Evolutionary conservation across 768 basidiomycete species (phyloP), one percentile per base, ranked within the genome.

Genomic region (Leccinum incarnatum): DNA sequence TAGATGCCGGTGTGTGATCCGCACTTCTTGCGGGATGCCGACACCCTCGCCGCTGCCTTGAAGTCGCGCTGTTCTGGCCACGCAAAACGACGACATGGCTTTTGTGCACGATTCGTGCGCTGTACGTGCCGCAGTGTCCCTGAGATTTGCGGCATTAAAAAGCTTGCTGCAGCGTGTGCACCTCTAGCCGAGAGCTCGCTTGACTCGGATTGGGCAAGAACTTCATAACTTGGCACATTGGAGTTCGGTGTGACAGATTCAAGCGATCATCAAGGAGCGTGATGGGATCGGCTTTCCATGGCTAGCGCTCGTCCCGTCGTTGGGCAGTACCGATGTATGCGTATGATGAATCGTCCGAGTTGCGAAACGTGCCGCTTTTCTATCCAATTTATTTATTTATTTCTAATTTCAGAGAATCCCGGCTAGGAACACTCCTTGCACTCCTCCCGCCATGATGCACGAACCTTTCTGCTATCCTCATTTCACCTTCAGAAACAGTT

Each of bases 301-400:
- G 32, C 46, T 40, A 34, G 19, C 53, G 29, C 54, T 46, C 47
- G 42, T 34, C 58, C 47, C 15, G 30, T 21, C 50, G 47, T 29
- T 48, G 58, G 36, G 14, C 21, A 50, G 21, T 34, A 32, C 1
- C 30, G 30, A 32, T 32, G 30, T 32, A 32, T 32, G 32, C 32
- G 32, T 32, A 32, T 32, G 32, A 14, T 42, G 46, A 53, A 37
- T 37, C 61, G 53, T 61, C 40, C 55, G 29, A 56, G 66, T 54
- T 27, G 57, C 47, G 46, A 50, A 27, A 55, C 62, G 21, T 45
- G 51, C 58, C 36, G 55, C 59, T 62, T 70, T 72, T 66, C 61
- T 62, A 72, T 59, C 57, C 57, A 70, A 70, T 57, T 66, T 63
- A 72, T 68, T 72, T 42, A 69, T 71, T 65, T 62, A 61, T 66